These are phyloP conservation scores for Hibiscus syriacus DNA, from an alignment of 345 rosid genomes.

Conservation along the genomic window DNA sequence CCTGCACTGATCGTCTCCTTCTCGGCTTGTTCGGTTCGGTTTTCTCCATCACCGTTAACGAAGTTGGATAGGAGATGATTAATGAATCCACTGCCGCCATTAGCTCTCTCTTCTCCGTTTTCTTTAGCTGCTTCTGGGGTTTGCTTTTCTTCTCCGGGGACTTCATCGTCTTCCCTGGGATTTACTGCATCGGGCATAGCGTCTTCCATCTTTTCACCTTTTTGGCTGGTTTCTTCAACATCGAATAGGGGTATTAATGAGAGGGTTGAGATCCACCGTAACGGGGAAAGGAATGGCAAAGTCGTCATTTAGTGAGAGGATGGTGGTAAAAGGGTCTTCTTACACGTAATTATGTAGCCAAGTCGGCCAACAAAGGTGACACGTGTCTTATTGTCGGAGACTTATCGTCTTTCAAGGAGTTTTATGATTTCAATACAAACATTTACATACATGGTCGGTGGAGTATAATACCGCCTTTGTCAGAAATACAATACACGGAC, in stretches of 20 bases:
- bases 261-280: neutral
- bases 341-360: conserved; percentile 13
- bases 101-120: conserved; percentile 16
- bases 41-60: conserved; percentile 8
- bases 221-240: neutral
- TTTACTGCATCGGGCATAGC: conserved; percentile 27
- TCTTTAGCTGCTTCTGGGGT: conserved; percentile 12
- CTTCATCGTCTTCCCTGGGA: neutral
- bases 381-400: neutral
- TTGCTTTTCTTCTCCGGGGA: conserved; percentile 4
- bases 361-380: neutral
- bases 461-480: neutral
- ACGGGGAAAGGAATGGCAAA: neutral
- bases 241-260: neutral
- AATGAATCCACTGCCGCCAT: neutral
- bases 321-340: neutral
- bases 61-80: conserved; percentile 21
- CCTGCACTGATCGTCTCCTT: neutral
- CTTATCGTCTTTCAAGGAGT: neutral
- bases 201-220: conserved; percentile 34
- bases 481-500: neutral
- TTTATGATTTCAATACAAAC: neutral
- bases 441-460: conserved; percentile 18
- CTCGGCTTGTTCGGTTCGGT: neutral
- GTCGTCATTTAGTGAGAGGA: neutral